These are phyloP conservation scores for Candida suzukii DNA, from an alignment of 805 yeast genomes.

Conservation along the genomic window DNA sequence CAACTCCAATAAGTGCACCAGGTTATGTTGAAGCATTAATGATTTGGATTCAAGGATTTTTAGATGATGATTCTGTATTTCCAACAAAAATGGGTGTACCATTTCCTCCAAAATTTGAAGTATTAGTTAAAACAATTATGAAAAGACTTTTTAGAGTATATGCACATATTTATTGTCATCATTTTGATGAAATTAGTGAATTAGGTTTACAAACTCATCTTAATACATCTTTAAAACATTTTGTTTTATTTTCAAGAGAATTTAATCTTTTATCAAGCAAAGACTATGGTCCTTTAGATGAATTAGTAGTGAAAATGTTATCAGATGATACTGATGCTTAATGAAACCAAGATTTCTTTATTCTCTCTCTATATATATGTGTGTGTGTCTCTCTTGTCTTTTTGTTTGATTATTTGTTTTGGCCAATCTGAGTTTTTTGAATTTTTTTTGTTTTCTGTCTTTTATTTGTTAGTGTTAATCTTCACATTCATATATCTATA, in stretches of 20 bases:
- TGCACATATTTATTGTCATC: constrained; percentile 97
- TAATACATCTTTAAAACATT: constrained; percentile 92
- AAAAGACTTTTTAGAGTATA: constrained; percentile 89
- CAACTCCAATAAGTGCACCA: constrained; percentile 88
- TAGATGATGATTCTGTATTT: constrained; percentile 85
- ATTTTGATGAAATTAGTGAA: constrained; percentile 90
- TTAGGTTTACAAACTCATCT: constrained; percentile 87
- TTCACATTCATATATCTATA: too few relatives aligned
- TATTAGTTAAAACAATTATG: constrained; percentile 77
- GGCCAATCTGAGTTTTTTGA: too few relatives aligned
- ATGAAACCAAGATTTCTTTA: neutral
- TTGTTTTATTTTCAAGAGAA: constrained; percentile 79
- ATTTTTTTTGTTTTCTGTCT: too few relatives aligned
- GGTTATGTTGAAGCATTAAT: constrained; percentile 88
- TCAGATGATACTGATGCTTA: neutral
- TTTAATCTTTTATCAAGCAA: constrained; percentile 68
- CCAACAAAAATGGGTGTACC: constrained; percentile 91
- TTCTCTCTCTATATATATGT: neutral
- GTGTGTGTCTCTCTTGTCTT: neutral
- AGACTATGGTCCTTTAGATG: constrained; percentile 90
- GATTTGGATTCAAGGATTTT: constrained; percentile 91
- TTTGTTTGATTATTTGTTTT: too few relatives aligned
- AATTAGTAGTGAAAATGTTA: constrained; percentile 62
- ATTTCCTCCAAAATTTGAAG: constrained; percentile 77
- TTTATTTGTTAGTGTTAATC: too few relatives aligned